Conservation (phyloP, 2,329 filamentous ascomycete species). For the Conoideocrella luteorostrata region DNA sequence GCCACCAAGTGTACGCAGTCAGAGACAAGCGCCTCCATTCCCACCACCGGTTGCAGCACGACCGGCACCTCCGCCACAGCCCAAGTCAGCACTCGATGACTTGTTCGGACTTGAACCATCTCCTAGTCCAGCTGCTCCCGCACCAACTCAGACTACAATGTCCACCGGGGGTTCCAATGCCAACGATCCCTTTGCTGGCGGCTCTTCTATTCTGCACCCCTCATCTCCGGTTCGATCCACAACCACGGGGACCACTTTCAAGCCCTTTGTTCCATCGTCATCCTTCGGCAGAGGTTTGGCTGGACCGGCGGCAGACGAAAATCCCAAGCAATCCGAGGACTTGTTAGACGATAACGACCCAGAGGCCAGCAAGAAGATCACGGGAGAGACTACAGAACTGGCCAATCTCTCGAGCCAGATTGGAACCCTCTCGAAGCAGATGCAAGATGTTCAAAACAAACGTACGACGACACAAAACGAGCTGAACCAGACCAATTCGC, state of each 20-base stretch:
- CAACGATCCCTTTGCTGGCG: conserved; percentile 57
- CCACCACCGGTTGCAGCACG: conserved; percentile 42
- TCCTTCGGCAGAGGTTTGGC: conserved; percentile 82
- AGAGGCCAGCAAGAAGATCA: conserved; percentile 81
- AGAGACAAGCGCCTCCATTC: conserved; percentile 20
- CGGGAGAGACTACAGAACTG: conserved; percentile 82
- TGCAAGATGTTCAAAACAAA: conserved; percentile 86
- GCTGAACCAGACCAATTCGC: conserved; percentile 69
- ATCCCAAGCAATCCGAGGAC: conserved; percentile 56
- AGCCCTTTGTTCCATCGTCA: conserved; percentile 87
- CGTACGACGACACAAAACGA: conserved; percentile 74
- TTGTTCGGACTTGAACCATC: conserved; percentile 78
- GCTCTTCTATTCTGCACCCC: conserved; percentile 38
- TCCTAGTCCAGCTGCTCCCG: conserved; percentile 40
- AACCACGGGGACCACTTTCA: conserved; percentile 55
- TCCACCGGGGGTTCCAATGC: conserved; percentile 67
- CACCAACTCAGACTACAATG: conserved; percentile 54
- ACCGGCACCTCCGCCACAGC: conserved; percentile 41
- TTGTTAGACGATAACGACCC: conserved; percentile 86
- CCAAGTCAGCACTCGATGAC: conserved; percentile 85
- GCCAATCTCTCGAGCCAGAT: conserved; percentile 97
- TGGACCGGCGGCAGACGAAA: conserved; percentile 66
- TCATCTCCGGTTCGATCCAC: conserved; percentile 50
- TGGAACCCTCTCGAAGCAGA: conserved; percentile 82
- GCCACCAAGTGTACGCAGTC: conserved; percentile 75